Evolutionary conservation across 176 grass and related monocot genomes (phyloP).

Genomic region (Musa troglodytarum): DNA sequence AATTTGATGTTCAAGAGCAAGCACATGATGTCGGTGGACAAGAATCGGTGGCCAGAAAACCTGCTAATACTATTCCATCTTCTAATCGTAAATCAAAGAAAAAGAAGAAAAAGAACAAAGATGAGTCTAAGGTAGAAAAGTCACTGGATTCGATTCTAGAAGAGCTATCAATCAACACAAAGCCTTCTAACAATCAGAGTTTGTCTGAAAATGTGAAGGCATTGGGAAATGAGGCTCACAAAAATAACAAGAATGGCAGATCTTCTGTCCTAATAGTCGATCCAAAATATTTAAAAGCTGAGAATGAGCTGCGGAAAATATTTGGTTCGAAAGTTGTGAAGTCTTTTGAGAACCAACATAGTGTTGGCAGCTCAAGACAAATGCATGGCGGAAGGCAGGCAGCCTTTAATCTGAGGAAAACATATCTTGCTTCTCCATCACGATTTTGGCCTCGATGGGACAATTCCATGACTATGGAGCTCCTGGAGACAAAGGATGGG

Average conservation of each 20-base stretch:
- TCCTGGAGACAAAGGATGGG: slow-evolving; percentile 63
- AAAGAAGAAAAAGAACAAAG: slow-evolving; percentile 90
- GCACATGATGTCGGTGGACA: slow-evolving; percentile 24
- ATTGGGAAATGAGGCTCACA: slow-evolving; percentile 40
- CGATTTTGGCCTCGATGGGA: slow-evolving; percentile 81
- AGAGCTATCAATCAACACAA: slow-evolving; percentile 61
- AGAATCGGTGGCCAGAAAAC: slow-evolving; percentile 31
- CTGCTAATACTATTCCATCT: slow-evolving; percentile 19
- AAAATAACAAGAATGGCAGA: slow-evolving; percentile 16
- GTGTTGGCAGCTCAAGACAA: slow-evolving; percentile 55
- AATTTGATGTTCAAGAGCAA: slow-evolving; percentile 26
- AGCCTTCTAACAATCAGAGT: slow-evolving; percentile 20
- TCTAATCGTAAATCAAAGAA: slow-evolving; percentile 88
- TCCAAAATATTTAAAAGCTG: slow-evolving; percentile 74
- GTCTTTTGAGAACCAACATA: slow-evolving; percentile 82
- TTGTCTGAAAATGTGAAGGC: slow-evolving; percentile 28
- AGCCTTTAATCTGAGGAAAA: slow-evolving; percentile 67
- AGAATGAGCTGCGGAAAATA: slow-evolving; percentile 95
- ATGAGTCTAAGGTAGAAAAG: slow-evolving; percentile 33
- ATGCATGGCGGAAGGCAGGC: slow-evolving; percentile 56
- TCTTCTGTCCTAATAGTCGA: slow-evolving; percentile 61
- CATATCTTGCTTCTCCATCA: slow-evolving; percentile 68
- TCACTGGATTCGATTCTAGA: slow-evolving; percentile 69
- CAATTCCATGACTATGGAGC: slow-evolving; percentile 72
- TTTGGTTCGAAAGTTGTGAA: slow-evolving; percentile 97